Evolutionary conservation across 352 stramenopile genomes (phyloP).

Genomic region (Pythium dissotocum): DNA sequence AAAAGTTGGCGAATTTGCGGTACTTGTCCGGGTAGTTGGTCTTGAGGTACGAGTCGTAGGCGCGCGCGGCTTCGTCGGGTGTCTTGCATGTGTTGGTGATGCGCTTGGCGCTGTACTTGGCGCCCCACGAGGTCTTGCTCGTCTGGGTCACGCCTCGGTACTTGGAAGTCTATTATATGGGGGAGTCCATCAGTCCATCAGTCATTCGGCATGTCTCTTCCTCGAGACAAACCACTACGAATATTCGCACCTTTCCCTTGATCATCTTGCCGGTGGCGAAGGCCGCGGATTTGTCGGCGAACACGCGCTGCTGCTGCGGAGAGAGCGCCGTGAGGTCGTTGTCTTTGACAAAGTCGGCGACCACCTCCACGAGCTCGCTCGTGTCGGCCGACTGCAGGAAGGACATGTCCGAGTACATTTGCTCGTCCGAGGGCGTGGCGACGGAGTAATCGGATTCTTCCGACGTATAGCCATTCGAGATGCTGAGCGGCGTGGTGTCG

Average conservation of each 20-base stretch:
- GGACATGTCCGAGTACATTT: conserved; percentile 79
- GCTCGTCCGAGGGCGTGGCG: conserved; percentile 60
- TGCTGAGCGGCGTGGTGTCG: conserved; percentile 54
- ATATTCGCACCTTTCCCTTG: conserved; percentile 69
- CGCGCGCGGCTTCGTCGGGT: conserved; percentile 77
- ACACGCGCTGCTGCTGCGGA: conserved; percentile 51
- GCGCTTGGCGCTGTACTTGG: conserved; percentile 87
- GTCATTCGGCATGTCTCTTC: neutral
- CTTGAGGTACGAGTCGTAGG: conserved; percentile 86
- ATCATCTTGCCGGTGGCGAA: conserved; percentile 58
- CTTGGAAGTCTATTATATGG: conserved; percentile 67
- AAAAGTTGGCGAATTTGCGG: conserved; percentile 88
- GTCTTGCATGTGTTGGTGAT: conserved; percentile 90
- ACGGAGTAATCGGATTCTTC: conserved; percentile 85
- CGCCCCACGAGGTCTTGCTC: conserved; percentile 87
- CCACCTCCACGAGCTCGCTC: conserved; percentile 61
- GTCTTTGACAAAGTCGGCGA: conserved; percentile 48
- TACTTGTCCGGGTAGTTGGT: conserved; percentile 82
- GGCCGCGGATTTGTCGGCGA: conserved; percentile 31
- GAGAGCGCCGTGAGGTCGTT: conserved; percentile 48
- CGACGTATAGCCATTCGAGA: conserved; percentile 78
- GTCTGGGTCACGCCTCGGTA: conserved; percentile 85
- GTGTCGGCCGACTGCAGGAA: conserved; percentile 62
- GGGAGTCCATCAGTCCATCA: neutral
- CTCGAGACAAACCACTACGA: neutral